These are phyloP conservation scores for Pseudoscleropodium purum DNA, from an alignment of 225 moss, liverwort and hornwort species.

Conservation along the genomic window DNA sequence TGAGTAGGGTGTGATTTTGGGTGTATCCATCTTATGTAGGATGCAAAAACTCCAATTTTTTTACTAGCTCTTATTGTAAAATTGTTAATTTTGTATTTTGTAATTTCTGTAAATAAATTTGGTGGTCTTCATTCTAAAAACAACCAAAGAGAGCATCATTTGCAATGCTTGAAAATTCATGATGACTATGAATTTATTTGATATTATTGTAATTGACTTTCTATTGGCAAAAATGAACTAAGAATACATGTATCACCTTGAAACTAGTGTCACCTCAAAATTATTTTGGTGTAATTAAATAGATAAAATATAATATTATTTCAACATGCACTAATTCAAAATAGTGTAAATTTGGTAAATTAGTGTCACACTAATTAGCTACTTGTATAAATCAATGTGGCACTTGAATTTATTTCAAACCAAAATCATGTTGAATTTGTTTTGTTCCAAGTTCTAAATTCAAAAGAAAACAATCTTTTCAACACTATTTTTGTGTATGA, in stretches of 20 bases:
- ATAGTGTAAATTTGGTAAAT: background rate
- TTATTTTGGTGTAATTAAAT: background rate
- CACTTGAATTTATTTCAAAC: background rate
- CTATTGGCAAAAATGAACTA: background rate
- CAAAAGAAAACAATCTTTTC: background rate
- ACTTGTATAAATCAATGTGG: background rate
- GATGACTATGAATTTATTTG: background rate
- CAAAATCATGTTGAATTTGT: background rate
- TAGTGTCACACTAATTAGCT: background rate
- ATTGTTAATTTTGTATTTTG: no score
- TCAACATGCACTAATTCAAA: background rate
- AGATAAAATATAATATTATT: background rate
- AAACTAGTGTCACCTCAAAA: background rate
- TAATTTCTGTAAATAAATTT: no score
- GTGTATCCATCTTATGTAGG: no score
- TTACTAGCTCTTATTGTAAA: background rate
- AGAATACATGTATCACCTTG: no score
- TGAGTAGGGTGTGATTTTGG: background rate
- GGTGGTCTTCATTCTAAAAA: background rate
- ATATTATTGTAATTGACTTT: background rate
- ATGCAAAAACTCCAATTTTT: background rate
- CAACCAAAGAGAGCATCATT: background rate
- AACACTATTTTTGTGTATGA: background rate
- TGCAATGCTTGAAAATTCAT: background rate
- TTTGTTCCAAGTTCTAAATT: background rate